These are phyloP conservation scores for Coemansia brasiliensis DNA, from an alignment of 192 early-diverging fungal species.

Conservation along the genomic window DNA sequence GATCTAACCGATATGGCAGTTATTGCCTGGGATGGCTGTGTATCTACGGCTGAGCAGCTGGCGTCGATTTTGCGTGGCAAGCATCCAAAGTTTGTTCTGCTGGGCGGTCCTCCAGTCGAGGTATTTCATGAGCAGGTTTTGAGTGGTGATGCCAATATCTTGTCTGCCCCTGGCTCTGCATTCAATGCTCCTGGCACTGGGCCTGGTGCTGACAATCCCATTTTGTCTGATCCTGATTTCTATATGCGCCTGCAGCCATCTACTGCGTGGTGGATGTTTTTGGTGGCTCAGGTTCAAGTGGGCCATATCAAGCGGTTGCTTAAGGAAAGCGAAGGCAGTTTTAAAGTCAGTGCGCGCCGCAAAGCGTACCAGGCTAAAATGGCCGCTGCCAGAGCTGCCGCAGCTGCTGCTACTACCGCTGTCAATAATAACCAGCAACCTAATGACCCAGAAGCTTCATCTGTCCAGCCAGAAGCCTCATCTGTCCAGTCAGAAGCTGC, in stretches of 20 bases:
- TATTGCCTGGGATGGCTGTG: constrained; percentile 53
- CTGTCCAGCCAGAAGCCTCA: not conserved
- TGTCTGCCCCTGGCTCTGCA: constrained; percentile 46
- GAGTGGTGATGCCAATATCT: constrained; percentile 44
- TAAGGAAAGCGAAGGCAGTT: constrained; percentile 48
- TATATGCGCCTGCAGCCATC: constrained; percentile 57
- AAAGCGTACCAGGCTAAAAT: constrained; percentile 20
- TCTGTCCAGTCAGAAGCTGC: not conserved
- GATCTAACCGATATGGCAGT: constrained; percentile 47
- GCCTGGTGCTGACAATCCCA: constrained; percentile 53
- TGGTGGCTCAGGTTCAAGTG: constrained; percentile 54
- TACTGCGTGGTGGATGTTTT: constrained; percentile 56
- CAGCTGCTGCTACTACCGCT: not conserved
- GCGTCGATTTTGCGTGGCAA: constrained; percentile 52
- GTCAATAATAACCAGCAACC: not conserved
- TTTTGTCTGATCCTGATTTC: constrained; percentile 50
- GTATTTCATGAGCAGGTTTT: constrained; percentile 44
- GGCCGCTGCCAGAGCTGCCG: constrained; percentile 4
- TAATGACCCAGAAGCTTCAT: not conserved
- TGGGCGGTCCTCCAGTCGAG: constrained; percentile 33
- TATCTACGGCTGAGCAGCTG: constrained; percentile 54
- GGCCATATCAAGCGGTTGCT: constrained; percentile 55
- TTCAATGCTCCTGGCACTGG: constrained; percentile 52
- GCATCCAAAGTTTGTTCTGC: constrained; percentile 50
- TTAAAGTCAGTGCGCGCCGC: constrained; percentile 38